A percentile compares a stretch with the other conserved stretches of the same genome.
Conservation (phyloP, 805 yeast species). For the Tetrapisispora arboricola region DNA sequence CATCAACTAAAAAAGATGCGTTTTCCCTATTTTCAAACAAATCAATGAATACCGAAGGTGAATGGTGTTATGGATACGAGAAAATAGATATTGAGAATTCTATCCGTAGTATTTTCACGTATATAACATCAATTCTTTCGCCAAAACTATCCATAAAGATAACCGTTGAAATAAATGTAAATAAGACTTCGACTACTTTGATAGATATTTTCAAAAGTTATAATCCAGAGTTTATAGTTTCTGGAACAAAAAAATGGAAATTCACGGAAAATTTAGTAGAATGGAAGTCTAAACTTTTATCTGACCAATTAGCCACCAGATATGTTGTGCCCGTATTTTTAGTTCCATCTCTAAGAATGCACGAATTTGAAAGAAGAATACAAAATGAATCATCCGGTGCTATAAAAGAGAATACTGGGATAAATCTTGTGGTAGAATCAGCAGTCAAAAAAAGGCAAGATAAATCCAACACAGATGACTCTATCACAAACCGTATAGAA, state of each 20-base stretch:
- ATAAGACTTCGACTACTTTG: slow-evolving; percentile 18
- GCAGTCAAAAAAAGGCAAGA: neutral
- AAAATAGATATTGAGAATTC: slow-evolving; percentile 16
- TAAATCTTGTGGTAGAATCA: neutral
- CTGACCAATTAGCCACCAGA: slow-evolving; percentile 20
- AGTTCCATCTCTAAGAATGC: slow-evolving; percentile 22
- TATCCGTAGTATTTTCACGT: slow-evolving; percentile 16
- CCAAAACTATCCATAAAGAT: slow-evolving; percentile 17
- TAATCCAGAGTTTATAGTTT: slow-evolving; percentile 25
- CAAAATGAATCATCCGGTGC: slow-evolving; percentile 5
- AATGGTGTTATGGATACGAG: slow-evolving; percentile 28
- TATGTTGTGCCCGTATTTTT: slow-evolving; percentile 25
- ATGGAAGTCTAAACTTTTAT: slow-evolving; percentile 20
- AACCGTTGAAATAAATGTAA: slow-evolving; percentile 27
- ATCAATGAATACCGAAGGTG: slow-evolving; percentile 2
- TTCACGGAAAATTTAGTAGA: slow-evolving; percentile 15
- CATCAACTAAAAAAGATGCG: neutral
- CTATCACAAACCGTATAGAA: neutral
- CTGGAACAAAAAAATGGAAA: slow-evolving; percentile 18
- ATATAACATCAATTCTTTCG: slow-evolving; percentile 11
- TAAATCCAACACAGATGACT: neutral
- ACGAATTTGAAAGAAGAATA: slow-evolving; percentile 19
- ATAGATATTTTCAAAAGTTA: slow-evolving; percentile 25
- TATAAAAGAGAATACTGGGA: neutral
- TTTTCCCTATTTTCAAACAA: neutral